Conservation (phyloP, 148 eudicot species). For the Rhododendron vialii region DNA sequence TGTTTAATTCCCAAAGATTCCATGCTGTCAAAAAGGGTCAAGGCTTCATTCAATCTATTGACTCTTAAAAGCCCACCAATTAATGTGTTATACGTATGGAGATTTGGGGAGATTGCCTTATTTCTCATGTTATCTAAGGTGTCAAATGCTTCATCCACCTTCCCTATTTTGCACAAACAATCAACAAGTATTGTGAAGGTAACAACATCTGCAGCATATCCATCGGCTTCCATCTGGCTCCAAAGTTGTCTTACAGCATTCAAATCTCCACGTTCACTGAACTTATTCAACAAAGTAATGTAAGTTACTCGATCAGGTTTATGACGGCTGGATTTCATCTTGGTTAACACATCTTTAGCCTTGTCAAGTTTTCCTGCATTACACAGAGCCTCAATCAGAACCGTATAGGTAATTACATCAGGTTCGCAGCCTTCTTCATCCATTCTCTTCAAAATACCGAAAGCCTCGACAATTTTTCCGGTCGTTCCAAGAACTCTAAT, state of each 20-base stretch:
- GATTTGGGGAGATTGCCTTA: conserved; percentile 63
- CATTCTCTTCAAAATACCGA: conserved; percentile 31
- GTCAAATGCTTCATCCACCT: conserved; percentile 54
- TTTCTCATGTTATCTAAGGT: conserved; percentile 57
- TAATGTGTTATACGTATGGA: conserved; percentile 80
- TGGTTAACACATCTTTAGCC: conserved; percentile 58
- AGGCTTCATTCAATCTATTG: conserved; percentile 63
- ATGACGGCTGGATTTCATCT: conserved; percentile 71
- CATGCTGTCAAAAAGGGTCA: conserved; percentile 49
- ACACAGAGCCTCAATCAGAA: conserved; percentile 72
- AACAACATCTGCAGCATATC: conserved; percentile 73
- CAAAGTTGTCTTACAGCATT: conserved; percentile 58
- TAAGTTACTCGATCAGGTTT: conserved; percentile 93
- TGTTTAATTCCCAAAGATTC: conserved; percentile 39
- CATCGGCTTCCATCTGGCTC: conserved; percentile 78
- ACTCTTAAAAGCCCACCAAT: conserved; percentile 72
- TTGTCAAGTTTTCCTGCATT: conserved; percentile 54
- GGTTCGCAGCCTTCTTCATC: conserved; percentile 41
- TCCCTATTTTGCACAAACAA: conserved; percentile 71
- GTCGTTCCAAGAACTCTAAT: conserved; percentile 30
- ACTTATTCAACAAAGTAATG: conserved; percentile 76
- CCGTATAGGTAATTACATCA: conserved; percentile 78
- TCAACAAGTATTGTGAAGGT: conserved; percentile 72
- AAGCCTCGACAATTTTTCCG: conserved; percentile 38
- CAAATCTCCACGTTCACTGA: conserved; percentile 71